A percentile compares a stretch with the other conserved stretches of the same genome.
phyloP scores from a whole-genome alignment of 148 eudicot genomes.

The Rheum nobile region DNA sequence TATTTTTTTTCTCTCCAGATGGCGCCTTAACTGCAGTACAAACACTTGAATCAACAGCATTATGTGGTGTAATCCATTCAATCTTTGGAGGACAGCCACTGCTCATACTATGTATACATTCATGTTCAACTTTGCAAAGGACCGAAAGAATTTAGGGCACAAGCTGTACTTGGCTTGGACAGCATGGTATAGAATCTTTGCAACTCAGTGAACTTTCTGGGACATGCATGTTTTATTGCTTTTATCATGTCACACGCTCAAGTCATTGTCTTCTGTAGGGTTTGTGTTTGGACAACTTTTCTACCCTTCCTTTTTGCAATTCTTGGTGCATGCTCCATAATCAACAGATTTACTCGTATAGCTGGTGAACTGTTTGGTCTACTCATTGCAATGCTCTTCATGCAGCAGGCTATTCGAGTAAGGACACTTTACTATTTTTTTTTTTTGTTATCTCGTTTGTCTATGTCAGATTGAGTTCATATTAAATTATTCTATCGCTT shows the following conservation, averaged over 20 bases:
- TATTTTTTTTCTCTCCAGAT: conserved; percentile 30
- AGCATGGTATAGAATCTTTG: conserved; percentile 53
- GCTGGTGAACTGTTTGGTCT: conserved; percentile 98
- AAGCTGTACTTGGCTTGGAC: conserved; percentile 91
- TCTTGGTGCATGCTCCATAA: conserved; percentile 96
- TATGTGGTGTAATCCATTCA: conserved; percentile 92
- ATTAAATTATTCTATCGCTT: too few relatives aligned
- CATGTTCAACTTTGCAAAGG: conserved; percentile 94
- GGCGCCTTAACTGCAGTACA: conserved; percentile 93
- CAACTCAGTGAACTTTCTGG: background rate
- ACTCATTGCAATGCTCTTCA: conserved; percentile 96
- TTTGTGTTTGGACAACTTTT: conserved; percentile 93
- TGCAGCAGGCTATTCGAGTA: conserved; percentile 96
- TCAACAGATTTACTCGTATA: conserved; percentile 86
- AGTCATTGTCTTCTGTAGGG: conserved; percentile 36
- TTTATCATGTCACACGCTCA: background rate
- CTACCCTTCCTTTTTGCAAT: conserved; percentile 79
- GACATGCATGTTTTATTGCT: background rate
- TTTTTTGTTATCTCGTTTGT: background rate
- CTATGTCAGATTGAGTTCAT: background rate
- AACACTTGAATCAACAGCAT: conserved; percentile 88
- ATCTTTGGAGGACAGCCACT: conserved; percentile 94
- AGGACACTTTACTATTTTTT: conserved; percentile 16
- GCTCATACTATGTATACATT: conserved; percentile 92
- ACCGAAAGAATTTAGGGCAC: conserved; percentile 67